Conservation (phyloP, 345 rosid species). For the Conringia planisiliqua region DNA sequence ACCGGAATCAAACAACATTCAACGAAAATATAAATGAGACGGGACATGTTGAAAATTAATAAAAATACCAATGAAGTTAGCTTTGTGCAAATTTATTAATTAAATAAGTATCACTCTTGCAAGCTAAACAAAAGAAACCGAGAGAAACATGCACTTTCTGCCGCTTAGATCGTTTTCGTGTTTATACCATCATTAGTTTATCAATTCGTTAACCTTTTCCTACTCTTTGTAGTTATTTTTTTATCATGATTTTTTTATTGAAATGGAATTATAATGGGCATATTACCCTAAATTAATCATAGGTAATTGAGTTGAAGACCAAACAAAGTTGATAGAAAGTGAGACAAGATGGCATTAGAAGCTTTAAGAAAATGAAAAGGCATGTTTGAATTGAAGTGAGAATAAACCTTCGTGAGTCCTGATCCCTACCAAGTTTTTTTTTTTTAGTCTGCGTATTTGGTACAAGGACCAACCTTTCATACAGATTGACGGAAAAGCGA, state of each 20-base stretch:
- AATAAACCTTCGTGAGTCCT: conserved; percentile 21
- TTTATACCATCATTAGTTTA: conserved; percentile 22
- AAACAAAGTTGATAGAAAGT: conserved; percentile 24
- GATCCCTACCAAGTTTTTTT: conserved; percentile 4
- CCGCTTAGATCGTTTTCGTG: conserved; percentile 26
- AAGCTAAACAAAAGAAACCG: conserved; percentile 4
- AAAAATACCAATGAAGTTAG: neutral
- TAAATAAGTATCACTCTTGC: neutral
- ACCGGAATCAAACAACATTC: conserved; percentile 1
- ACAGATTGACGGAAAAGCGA: conserved; percentile 1
- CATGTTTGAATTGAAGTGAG: neutral
- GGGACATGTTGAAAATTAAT: neutral
- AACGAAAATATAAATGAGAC: neutral
- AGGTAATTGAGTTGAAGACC: conserved; percentile 6
- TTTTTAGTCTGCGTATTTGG: neutral
- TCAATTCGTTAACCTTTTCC: conserved; percentile 2
- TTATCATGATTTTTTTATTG: neutral
- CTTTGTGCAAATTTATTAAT: neutral
- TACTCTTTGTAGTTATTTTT: conserved; percentile 8
- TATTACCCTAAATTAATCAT: conserved; percentile 16
- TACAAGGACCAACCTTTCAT: conserved; percentile 6
- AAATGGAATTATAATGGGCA: conserved; percentile 5
- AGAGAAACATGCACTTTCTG: conserved; percentile 14
- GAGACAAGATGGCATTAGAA: conserved; percentile 18
- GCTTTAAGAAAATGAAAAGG: conserved; percentile 23